A percentile compares a stretch with the other conserved stretches of the same genome.
phyloP scores from a whole-genome alignment of 2,329 filamentous ascomycete species.

The Aspergillus phoenicis region DNA sequence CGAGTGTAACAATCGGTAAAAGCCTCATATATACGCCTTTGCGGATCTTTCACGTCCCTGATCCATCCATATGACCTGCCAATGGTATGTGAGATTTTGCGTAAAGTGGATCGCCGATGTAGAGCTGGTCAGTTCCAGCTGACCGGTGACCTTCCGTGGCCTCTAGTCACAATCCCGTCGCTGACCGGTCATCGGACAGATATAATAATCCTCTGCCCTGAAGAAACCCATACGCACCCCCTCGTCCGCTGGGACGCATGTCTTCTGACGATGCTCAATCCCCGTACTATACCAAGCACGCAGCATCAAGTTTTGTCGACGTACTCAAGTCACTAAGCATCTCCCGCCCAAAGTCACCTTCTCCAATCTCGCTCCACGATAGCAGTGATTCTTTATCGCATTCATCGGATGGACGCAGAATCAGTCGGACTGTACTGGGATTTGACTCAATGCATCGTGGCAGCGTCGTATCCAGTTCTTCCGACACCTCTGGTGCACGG shows the following conservation, averaged over 20 bases:
- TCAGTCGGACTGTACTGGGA: slow-evolving; percentile 36
- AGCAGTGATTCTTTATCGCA: slow-evolving; percentile 35
- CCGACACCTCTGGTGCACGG: slow-evolving; percentile 40
- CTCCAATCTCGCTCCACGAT: slow-evolving; percentile 37
- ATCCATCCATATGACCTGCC: slow-evolving; percentile 13
- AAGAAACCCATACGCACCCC: slow-evolving; percentile 21
- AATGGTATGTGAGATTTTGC: slow-evolving; percentile 19
- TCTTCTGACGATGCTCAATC: slow-evolving; percentile 47
- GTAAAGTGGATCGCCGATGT: slow-evolving; percentile 2
- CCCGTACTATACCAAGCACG: slow-evolving; percentile 37
- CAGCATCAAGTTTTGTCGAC: slow-evolving; percentile 45
- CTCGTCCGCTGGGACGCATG: slow-evolving; percentile 38
- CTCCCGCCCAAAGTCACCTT: slow-evolving; percentile 42
- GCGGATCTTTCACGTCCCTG: slow-evolving; percentile 15
- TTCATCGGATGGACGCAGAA: slow-evolving; percentile 37
- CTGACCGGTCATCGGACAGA: slow-evolving; percentile 20
- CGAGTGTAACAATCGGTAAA: slow-evolving; percentile 14
- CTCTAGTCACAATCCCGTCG: slow-evolving; percentile 14
- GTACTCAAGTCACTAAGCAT: slow-evolving; percentile 48
- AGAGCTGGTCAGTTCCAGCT: slow-evolving; percentile 6
- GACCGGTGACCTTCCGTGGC: slow-evolving; percentile 9
- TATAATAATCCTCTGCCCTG: slow-evolving; percentile 23
- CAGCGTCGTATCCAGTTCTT: slow-evolving; percentile 42
- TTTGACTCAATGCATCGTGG: slow-evolving; percentile 47
- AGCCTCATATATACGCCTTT: slow-evolving; percentile 16